Percentiles rank a stretch among this genome's conserved stretches.
phyloP scores from a whole-genome alignment of 345 rosid species.

The Rhodomyrtus tomentosa region DNA sequence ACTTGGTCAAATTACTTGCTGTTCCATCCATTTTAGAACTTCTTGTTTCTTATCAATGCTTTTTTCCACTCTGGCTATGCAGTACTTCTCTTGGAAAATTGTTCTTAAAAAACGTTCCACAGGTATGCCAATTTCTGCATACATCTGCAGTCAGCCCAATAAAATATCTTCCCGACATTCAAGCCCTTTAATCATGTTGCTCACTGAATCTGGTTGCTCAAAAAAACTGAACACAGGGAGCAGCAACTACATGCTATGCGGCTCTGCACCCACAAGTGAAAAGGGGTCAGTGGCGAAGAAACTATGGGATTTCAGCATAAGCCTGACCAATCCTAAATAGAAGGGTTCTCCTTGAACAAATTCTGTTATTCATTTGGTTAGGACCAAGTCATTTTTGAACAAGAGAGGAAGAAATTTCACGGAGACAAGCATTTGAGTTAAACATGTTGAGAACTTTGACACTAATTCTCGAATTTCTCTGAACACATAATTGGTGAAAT shows the following conservation, averaged over 20 bases:
- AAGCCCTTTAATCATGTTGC: neutral
- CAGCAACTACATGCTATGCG: constrained; percentile 66
- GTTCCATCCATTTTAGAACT: neutral
- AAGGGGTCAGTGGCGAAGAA: constrained; percentile 46
- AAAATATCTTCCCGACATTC: neutral
- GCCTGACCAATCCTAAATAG: neutral
- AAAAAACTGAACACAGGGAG: constrained; percentile 32
- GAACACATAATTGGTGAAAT: neutral
- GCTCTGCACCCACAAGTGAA: constrained; percentile 53
- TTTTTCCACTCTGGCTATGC: constrained; percentile 3
- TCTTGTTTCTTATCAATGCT: neutral
- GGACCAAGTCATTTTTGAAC: neutral
- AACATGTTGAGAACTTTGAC: neutral
- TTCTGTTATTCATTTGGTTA: neutral
- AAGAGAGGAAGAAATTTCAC: neutral
- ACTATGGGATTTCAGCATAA: constrained; percentile 37
- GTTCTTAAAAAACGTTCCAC: constrained; percentile 32
- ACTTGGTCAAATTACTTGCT: neutral
- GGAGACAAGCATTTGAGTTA: neutral
- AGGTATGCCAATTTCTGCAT: constrained; percentile 10
- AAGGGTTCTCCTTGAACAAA: neutral
- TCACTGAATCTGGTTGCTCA: neutral
- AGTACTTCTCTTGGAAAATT: constrained; percentile 15
- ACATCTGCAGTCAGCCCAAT: neutral
- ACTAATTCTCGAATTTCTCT: neutral